phyloP scores from a whole-genome alignment of 345 rosid species.

The Cochlearia excelsa region DNA sequence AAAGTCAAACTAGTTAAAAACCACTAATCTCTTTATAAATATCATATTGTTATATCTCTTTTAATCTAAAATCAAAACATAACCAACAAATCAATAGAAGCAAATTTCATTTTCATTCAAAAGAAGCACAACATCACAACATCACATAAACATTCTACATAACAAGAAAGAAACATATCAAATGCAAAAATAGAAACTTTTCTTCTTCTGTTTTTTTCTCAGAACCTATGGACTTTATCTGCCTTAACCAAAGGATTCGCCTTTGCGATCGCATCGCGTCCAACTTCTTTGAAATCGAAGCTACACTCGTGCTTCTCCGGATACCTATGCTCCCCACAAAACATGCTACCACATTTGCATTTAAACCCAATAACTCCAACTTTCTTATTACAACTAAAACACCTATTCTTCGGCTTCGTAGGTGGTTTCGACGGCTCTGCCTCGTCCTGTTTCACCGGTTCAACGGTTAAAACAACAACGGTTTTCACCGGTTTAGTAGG shows the following conservation, averaged over 20 bases:
- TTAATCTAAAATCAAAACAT: too few species aligned
- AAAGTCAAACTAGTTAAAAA: too few species aligned
- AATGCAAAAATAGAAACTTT: neutral
- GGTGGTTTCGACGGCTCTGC: conserved; percentile 27
- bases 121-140: conserved; percentile 31
- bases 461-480: conserved; percentile 11
- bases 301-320: conserved; percentile 62
- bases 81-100: conserved; percentile 15
- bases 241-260: conserved; percentile 67
- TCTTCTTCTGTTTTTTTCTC: neutral
- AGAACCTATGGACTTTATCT: conserved; percentile 57
- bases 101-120: conserved; percentile 17
- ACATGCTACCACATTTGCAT: conserved; percentile 74
- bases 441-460: conserved; percentile 14
- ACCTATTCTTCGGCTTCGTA: conserved; percentile 32
- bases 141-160: conserved; percentile 27
- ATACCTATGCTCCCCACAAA: conserved; percentile 67
- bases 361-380: conserved; percentile 65
- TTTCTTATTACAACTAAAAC: conserved; percentile 64
- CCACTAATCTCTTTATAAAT: too few species aligned
- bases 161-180: conserved; percentile 10
- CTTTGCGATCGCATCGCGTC: conserved; percentile 58
- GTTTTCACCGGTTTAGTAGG: conserved; percentile 19
- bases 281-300: conserved; percentile 68
- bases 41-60: too few species aligned